Percentiles rank a stretch among this genome's conserved stretches.
Evolutionary conservation across 2,329 filamentous ascomycete species (phyloP).

Genomic region (Sporothrix euskadiensis): DNA sequence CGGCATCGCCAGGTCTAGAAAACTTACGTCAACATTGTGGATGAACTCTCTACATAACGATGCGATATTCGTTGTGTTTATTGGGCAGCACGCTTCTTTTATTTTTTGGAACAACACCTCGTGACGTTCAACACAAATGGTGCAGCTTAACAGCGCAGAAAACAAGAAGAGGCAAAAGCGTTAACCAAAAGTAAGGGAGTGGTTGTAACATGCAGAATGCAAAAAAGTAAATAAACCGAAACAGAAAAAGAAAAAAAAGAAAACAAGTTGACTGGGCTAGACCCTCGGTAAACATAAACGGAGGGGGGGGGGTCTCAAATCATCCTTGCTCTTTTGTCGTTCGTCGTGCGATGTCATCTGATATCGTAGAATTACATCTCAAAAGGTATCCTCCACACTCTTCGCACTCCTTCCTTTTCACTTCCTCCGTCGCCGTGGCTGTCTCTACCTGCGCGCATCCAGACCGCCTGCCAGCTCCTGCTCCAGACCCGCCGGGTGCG

Average conservation of each 20-base stretch:
- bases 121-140: neutral
- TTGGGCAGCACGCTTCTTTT: conserved; percentile 15
- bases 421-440: neutral
- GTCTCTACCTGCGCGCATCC: conserved; percentile 46
- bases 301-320: conserved; percentile 1
- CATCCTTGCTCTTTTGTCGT: neutral
- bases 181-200: neutral
- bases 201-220: neutral
- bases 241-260: neutral
- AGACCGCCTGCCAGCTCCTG: conserved; percentile 61
- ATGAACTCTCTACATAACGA: neutral
- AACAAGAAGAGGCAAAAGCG: neutral
- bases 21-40: neutral
- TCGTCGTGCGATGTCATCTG: neutral
- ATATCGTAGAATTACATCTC: neutral
- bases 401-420: neutral
- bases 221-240: neutral
- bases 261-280: neutral
- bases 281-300: neutral
- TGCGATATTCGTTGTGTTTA: neutral
- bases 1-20: neutral
- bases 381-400: neutral
- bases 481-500: conserved; percentile 54
- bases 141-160: neutral
- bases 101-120: neutral